A percentile compares a stretch with the other conserved stretches of the same genome.
Conservation (phyloP, 352 stramenopile genomes). For the Phytophthora litchii region DNA sequence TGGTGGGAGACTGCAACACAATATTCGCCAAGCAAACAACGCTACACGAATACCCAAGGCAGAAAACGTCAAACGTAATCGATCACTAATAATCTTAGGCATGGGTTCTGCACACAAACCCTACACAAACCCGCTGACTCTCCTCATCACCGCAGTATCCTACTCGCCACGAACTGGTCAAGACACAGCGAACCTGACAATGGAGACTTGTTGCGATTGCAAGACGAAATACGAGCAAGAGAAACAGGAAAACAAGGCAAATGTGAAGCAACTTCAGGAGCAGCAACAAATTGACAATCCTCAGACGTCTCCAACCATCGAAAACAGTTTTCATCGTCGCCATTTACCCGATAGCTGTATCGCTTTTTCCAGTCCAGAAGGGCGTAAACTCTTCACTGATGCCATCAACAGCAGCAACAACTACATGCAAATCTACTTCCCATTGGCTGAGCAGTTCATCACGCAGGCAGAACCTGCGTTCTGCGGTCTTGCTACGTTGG, state of each 20-base stretch:
- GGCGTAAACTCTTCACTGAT: slow-evolving; percentile 86
- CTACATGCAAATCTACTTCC: slow-evolving; percentile 94
- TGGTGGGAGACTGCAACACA: no score
- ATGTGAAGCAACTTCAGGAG: slow-evolving; percentile 13
- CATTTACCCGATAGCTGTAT: slow-evolving; percentile 80
- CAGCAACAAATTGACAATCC: slow-evolving; percentile 32
- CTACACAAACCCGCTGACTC: slow-evolving; percentile 11
- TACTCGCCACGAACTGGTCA: not conserved
- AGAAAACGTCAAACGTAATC: slow-evolving; percentile 1
- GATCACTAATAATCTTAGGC: slow-evolving; percentile 9
- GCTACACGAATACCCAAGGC: no score
- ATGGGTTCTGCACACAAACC: slow-evolving; percentile 19
- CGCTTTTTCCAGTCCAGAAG: slow-evolving; percentile 85
- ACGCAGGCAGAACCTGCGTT: slow-evolving; percentile 93
- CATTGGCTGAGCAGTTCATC: slow-evolving; percentile 89
- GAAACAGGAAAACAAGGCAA: not conserved
- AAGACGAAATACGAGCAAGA: not conserved
- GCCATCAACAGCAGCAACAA: slow-evolving; percentile 60
- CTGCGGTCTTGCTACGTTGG: slow-evolving; percentile 86
- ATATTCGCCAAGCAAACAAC: no score
- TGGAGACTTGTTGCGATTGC: not conserved
- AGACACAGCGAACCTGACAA: not conserved
- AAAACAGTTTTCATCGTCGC: slow-evolving; percentile 84
- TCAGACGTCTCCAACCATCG: slow-evolving; percentile 19
- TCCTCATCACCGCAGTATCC: slow-evolving; percentile 1